phyloP scores from a whole-genome alignment of 1,139 yeast species.

The Petasospora rhodanensis region DNA sequence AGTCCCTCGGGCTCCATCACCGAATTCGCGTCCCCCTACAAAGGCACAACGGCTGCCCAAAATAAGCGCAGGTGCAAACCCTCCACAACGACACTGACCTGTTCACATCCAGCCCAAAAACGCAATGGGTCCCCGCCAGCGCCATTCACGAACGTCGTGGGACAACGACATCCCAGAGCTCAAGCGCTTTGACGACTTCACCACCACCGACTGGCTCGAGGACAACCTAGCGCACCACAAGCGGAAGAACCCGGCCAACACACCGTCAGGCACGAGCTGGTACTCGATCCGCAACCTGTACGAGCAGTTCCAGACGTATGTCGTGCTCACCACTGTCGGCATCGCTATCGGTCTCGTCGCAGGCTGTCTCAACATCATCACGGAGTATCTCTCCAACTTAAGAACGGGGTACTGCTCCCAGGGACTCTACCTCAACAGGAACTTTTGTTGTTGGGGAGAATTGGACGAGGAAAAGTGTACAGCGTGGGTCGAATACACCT shows the following conservation, averaged over 20 bases:
- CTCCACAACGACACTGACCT: too few relatives aligned
- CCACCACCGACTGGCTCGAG: conserved; percentile 81
- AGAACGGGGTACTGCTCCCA: conserved; percentile 72
- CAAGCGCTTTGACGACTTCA: conserved; percentile 51
- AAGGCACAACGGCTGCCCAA: too few relatives aligned
- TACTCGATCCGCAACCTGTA: conserved; percentile 34
- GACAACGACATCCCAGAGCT: conserved; percentile 26
- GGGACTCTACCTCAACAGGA: conserved; percentile 65
- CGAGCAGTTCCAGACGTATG: conserved; percentile 50
- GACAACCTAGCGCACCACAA: conserved; percentile 38
- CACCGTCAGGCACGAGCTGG: conserved; percentile 16
- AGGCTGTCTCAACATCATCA: conserved; percentile 70
- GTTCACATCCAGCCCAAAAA: too few relatives aligned
- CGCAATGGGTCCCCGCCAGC: too few relatives aligned
- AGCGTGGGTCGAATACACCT: conserved; percentile 56
- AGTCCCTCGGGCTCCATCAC: too few relatives aligned
- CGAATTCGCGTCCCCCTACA: too few relatives aligned
- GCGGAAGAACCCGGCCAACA: conserved; percentile 10
- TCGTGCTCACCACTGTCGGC: conserved; percentile 73
- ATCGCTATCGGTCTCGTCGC: conserved; percentile 76
- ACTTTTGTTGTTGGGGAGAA: conserved; percentile 79
- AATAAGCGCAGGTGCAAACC: too few relatives aligned
- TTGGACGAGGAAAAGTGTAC: conserved; percentile 38
- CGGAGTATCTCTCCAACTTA: conserved; percentile 81
- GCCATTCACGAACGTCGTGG: conserved; percentile 8